Percentiles rank a stretch among this genome's conserved stretches.
phyloP scores from a whole-genome alignment of 768 basidiomycete genomes.

The Tulasnella sp. region DNA sequence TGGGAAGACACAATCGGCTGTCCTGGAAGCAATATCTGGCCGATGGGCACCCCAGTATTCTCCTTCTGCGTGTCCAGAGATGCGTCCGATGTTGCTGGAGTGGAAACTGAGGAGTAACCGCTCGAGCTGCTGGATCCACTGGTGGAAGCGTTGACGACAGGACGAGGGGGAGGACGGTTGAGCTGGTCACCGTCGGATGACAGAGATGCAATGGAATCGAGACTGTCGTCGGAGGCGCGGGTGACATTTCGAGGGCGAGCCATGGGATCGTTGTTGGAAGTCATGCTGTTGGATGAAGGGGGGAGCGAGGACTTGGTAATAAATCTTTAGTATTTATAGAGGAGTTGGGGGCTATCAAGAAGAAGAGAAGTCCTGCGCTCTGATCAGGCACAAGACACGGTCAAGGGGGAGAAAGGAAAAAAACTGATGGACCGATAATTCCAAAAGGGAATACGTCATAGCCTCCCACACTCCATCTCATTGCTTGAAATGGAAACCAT shows the following conservation, averaged over 20 bases:
- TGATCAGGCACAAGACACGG: background rate
- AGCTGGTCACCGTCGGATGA: background rate
- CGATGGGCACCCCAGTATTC: background rate
- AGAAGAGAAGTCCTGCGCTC: background rate
- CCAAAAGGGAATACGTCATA: background rate
- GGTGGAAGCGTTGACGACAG: background rate
- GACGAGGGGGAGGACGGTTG: background rate
- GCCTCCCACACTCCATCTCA: background rate
- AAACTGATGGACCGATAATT: background rate
- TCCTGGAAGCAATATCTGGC: conserved; percentile 2
- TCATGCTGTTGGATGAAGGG: background rate
- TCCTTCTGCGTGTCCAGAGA: conserved; percentile 1
- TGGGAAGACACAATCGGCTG: conserved; percentile 7
- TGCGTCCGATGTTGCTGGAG: background rate
- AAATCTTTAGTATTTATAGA: conserved; percentile 5
- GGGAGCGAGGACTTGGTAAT: background rate
- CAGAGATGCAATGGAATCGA: background rate
- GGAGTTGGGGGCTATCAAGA: background rate
- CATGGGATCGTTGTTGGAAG: background rate
- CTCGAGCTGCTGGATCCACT: background rate
- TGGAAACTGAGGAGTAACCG: background rate
- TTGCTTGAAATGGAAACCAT: background rate
- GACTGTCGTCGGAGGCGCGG: conserved; percentile 2
- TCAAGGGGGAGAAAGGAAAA: background rate
- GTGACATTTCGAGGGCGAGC: conserved; percentile 1